These are phyloP conservation scores for Saturnispora galanensis DNA, from an alignment of 805 yeast species.

Conservation along the genomic window DNA sequence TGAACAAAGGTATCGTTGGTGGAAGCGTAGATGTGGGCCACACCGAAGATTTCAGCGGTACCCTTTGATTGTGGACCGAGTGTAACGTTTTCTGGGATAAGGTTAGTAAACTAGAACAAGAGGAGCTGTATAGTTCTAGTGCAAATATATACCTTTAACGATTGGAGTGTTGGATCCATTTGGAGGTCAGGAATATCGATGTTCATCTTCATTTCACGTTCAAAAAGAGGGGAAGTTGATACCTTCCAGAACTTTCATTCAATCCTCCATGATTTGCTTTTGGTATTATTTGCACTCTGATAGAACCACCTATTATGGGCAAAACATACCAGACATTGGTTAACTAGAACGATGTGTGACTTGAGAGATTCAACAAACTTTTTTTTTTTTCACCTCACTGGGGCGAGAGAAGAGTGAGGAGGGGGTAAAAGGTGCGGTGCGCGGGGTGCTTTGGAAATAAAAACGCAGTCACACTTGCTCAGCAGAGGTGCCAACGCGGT, in stretches of 20 bases:
- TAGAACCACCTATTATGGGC: not conserved
- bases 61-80: slow-evolving; percentile 88
- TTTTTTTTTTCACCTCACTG: too few species aligned
- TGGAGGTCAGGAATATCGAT: too few species aligned
- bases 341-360: not conserved
- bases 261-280: not conserved
- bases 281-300: not conserved
- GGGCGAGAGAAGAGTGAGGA: not conserved
- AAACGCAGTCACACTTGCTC: slow-evolving; percentile 2
- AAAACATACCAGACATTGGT: slow-evolving; percentile 18
- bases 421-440: not conserved
- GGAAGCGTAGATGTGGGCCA: slow-evolving; percentile 99
- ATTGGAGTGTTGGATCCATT: too few species aligned
- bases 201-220: too few species aligned
- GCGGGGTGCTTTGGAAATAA: not conserved
- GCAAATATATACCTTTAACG: too few species aligned
- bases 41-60: slow-evolving; percentile 99
- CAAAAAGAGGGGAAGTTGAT: too few species aligned
- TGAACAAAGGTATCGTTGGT: slow-evolving; percentile 99
- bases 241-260: too few species aligned
- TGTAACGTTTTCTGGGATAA: slow-evolving; percentile 40
- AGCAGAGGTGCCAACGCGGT: too few species aligned
- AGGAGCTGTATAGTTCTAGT: too few species aligned
- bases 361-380: not conserved
- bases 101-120: slow-evolving; percentile 1